These are phyloP conservation scores for Vinca major DNA, from an alignment of 305 asterid genomes.

Conservation along the genomic window DNA sequence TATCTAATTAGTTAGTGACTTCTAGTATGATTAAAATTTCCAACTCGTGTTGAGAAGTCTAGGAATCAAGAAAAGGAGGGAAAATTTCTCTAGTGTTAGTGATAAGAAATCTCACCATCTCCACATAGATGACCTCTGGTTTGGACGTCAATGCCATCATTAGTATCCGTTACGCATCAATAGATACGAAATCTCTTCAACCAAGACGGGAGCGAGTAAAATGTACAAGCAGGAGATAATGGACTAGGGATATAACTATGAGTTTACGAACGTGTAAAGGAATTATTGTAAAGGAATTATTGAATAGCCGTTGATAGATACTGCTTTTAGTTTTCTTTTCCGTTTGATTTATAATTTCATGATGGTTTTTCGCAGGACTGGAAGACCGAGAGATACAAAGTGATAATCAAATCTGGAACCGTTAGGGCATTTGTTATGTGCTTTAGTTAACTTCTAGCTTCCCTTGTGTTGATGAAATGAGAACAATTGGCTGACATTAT, in stretches of 20 bases:
- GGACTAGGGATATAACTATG: not conserved
- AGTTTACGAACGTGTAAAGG: not conserved
- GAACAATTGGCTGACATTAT: conserved; percentile 7
- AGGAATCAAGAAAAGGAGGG: not conserved
- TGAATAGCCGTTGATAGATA: not conserved
- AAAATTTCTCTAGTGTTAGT: not conserved
- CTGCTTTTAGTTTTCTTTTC: not conserved
- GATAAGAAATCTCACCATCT: not conserved
- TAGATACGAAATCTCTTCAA: not conserved
- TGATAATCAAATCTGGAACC: conserved; percentile 77
- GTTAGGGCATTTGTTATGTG: conserved; percentile 36
- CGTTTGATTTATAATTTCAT: not conserved
- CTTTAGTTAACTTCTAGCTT: not conserved
- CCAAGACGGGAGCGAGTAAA: not conserved
- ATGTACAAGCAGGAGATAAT: not conserved
- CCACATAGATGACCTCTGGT: not conserved
- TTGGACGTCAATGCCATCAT: not conserved
- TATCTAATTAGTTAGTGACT: not conserved
- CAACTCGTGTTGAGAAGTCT: not conserved
- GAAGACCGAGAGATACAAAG: conserved; percentile 98
- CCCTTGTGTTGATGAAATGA: conserved; percentile 10
- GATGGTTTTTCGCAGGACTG: conserved; percentile 55
- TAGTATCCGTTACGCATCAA: not conserved
- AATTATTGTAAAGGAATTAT: not conserved
- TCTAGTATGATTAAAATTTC: too few species aligned